Base-by-base conservation (phyloP, 768 basidiomycete genomes). In the Boletus edulis region DNA sequence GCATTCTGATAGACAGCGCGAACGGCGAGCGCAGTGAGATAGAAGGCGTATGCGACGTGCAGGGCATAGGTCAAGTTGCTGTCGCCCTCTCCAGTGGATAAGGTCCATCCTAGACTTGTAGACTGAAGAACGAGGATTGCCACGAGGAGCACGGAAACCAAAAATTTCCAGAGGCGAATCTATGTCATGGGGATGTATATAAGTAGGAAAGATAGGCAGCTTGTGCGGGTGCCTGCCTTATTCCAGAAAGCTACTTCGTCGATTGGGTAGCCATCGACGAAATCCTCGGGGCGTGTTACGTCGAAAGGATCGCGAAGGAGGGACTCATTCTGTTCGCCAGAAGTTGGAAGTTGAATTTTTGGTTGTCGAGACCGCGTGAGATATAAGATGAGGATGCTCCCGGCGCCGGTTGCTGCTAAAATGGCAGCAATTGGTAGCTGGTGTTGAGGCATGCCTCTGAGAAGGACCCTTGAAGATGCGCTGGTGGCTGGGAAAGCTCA, bases 241-340 rank as follows among this genome's bases (percentile, higher is more conserved):
- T 62, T 60, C 85, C 84, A 86, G 68, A 91, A 91, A 4, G 54
- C 70, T 4, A 74, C 75, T 49, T 80, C 85, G 22, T 87, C 70
- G 39, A 89, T 74, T 9, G 89, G 85, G 49, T 79, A 79, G 4
- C 88, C 88, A 57, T 89, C 85, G 13, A 84, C 55, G 35, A 81
- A 59, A 60, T 93, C 91, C 65, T 87, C 85, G 10, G 84, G 81
- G n/a, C 66, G 82, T 18, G 83, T 80, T n/a, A 93, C 84, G 65
- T 84, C 81, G 64, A 88, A 89, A 12, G 86, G 83, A 62, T 89
- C 87, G 15, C 13, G 66, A 41, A 62, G 46, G 2, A 70, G 56
- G 1, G 69, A 38, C 49, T 72, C 67, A 14, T 49, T 48, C 12
- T 51, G 59, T 57, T 62, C 70, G 10, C 59, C 57, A 24, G 58